A percentile compares a stretch with the other conserved stretches of the same genome.
These are phyloP conservation scores for Pugionium cornutum DNA, from an alignment of 345 rosid genomes.

Conservation along the genomic window DNA sequence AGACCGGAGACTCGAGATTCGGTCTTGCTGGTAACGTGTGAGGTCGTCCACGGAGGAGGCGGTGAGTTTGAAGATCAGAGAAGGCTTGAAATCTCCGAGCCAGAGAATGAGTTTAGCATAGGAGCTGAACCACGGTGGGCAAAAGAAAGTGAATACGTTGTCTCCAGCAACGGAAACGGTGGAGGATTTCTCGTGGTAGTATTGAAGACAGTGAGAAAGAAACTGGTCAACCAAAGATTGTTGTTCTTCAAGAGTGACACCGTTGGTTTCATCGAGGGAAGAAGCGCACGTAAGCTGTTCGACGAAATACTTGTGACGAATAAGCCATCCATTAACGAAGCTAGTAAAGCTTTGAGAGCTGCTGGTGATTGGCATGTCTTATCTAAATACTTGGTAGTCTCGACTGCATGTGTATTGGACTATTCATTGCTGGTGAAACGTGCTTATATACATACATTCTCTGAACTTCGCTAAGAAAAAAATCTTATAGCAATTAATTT, in stretches of 20 bases:
- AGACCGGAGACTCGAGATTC: conserved; percentile 16
- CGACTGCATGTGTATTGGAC: not conserved
- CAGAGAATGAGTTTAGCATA: conserved; percentile 39
- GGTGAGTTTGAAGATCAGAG: conserved; percentile 30
- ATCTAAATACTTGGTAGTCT: not conserved
- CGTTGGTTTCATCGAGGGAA: conserved; percentile 4
- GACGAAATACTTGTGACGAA: conserved; percentile 38
- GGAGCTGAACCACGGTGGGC: conserved; percentile 38
- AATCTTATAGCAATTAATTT: conserved; percentile 19
- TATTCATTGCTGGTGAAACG: not conserved
- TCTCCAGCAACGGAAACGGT: conserved; percentile 37
- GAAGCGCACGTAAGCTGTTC: conserved; percentile 39
- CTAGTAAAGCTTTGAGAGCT: conserved; percentile 27
- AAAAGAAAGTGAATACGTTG: conserved; percentile 39
- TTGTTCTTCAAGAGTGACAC: conserved; percentile 14
- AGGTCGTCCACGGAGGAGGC: conserved; percentile 23
- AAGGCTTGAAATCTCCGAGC: conserved; percentile 41
- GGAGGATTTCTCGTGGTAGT: conserved; percentile 38
- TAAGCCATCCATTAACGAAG: conserved; percentile 35
- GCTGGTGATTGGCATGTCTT: conserved; percentile 30
- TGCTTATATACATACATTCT: not conserved
- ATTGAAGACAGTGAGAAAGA: conserved; percentile 39
- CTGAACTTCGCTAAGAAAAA: conserved; percentile 19
- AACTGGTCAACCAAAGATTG: conserved; percentile 34
- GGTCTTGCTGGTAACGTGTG: conserved; percentile 28